Percentiles rank a stretch among this genome's conserved stretches.
Conservation (phyloP, 2,329 filamentous ascomycete species). For the Talaromyces albobiverticillius region DNA sequence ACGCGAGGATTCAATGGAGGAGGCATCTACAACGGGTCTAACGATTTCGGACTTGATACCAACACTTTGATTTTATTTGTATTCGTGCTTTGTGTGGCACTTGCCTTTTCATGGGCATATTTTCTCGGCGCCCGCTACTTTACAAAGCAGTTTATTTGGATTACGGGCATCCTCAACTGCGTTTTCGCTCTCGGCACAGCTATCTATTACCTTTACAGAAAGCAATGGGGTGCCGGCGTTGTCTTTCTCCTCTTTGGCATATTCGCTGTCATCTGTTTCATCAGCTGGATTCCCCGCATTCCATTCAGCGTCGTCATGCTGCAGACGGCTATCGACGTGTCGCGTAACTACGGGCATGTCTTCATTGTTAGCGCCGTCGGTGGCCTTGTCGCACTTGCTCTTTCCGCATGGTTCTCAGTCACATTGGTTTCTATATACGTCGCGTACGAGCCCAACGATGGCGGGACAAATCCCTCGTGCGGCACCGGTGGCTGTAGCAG, state of each 20-base stretch:
- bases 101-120: constrained; percentile 74
- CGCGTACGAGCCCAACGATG: constrained; percentile 65
- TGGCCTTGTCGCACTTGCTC: constrained; percentile 70
- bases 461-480: constrained; percentile 53
- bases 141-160: constrained; percentile 89
- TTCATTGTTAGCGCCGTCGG: constrained; percentile 83
- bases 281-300: constrained; percentile 84
- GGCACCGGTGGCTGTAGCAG: constrained; percentile 63
- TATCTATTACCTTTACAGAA: constrained; percentile 75
- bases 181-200: constrained; percentile 79
- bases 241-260: constrained; percentile 80
- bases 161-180: constrained; percentile 85
- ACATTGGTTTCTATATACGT: constrained; percentile 85
- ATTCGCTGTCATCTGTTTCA: constrained; percentile 79
- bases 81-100: constrained; percentile 70
- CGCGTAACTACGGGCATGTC: constrained; percentile 79
- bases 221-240: constrained; percentile 80
- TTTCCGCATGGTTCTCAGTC: constrained; percentile 81
- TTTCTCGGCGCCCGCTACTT: constrained; percentile 72
- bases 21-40: constrained; percentile 69
- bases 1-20: constrained; percentile 63
- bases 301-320: constrained; percentile 91
- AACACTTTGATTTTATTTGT: constrained; percentile 85
- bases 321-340: constrained; percentile 78
- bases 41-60: constrained; percentile 68